Base-by-base conservation (phyloP, 2,329 filamentous ascomycete genomes). In the Ilyonectria mors-panacis region DNA sequence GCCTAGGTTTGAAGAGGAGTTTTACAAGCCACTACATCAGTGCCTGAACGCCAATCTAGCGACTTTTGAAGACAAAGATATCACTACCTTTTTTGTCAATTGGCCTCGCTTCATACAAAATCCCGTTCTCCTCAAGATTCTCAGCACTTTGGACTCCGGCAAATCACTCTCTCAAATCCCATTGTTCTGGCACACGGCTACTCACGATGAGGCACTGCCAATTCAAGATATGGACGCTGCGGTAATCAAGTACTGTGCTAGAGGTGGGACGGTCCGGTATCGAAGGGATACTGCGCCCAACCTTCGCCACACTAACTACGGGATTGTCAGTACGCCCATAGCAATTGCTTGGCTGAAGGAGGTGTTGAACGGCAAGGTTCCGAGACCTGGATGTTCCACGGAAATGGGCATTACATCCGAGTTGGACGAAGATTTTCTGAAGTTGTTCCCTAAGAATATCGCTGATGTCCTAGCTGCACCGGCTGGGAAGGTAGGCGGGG, bases 161-260 rank as follows among this genome's bases (percentile, higher is more conserved):
- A 80, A 84, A 48, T 80, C 81, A 2, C 75, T 80, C 0, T 86
- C 86, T 1, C 70, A 78, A 33, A 84, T 86, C 68, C 86, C 86
- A 0, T 57, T 88, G 6, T 85, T 84, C 68, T 75, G 85, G 3
- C 87, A 88, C 75, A 87, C 88, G 70, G 82, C 84, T 0, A 78
- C 83, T 21, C 69, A 72, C 4, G 86, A 89, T 57, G 81, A 86
- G 63, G 73, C 86, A 62, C 83, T 80, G n/a, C 76, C 78, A 4
- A 76, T 85, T 3, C 75, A 70, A 5, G 81, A 84, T 33, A 86
- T 82, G 3, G 85, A 88, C 59, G 76, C 66, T 0, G 70, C 86
- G 19, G 79, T 86, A 0, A 59, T 77, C 0, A 70, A 74, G 15
- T 86, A 84, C 61, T 88, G 86, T 68, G 70, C 63, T 0, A 75